phyloP scores from a whole-genome alignment of 495 filamentous ascomycete genomes.

The Paragyromitra xinjiangensis region DNA sequence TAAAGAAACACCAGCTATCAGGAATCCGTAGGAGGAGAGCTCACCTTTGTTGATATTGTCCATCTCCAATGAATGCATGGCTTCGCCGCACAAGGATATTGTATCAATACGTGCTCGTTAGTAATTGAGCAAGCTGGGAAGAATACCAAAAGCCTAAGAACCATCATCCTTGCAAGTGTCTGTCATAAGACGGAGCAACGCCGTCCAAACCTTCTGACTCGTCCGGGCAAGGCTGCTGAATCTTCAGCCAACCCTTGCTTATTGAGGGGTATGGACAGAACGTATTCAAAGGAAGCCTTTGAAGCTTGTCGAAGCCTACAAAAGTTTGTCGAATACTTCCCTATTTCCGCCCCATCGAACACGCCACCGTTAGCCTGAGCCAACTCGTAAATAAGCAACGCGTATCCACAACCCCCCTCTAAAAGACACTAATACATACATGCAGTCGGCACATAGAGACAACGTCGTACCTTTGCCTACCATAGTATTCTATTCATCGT shows the following conservation, averaged over 20 bases:
- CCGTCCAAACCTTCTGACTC: background rate
- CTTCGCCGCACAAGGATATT: slow-evolving; percentile 25
- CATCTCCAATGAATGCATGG: background rate
- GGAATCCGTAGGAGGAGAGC: background rate
- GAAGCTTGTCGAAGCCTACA: background rate
- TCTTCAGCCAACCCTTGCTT: background rate
- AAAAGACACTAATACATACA: background rate
- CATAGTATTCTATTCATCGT: background rate
- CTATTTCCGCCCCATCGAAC: background rate
- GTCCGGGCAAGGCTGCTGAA: no score
- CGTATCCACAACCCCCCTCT: background rate
- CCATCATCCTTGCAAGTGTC: slow-evolving; percentile 14
- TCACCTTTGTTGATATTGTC: background rate
- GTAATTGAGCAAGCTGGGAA: background rate
- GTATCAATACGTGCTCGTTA: slow-evolving; percentile 9
- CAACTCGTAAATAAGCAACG: slow-evolving; percentile 1
- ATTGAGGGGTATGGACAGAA: background rate
- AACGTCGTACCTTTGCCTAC: background rate
- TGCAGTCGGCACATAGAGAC: background rate
- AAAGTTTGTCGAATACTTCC: background rate
- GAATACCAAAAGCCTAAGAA: background rate
- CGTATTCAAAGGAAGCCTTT: background rate
- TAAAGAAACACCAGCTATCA: no score
- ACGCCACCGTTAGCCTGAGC: background rate
- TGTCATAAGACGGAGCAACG: background rate